Base-by-base conservation (phyloP, 805 yeast species). In the Spencermartinsiella europaea region DNA sequence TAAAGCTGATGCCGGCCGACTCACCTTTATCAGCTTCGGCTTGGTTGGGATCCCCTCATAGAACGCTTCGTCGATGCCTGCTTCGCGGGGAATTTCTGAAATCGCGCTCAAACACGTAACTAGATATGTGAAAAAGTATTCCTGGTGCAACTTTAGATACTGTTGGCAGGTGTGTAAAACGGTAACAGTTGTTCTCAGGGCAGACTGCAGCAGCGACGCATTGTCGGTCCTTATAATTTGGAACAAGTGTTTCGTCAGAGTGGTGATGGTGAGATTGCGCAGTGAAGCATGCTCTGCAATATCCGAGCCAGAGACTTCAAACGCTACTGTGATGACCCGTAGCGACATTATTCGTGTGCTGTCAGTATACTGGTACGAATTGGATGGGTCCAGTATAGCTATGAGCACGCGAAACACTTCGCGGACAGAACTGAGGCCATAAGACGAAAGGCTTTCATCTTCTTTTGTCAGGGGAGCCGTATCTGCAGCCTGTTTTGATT, bases 331-430 rank as follows among this genome's bases (percentile, higher is more conserved):
- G 35, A 93, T 72, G 35, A 91, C 74, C 22, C 82, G 76, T 33
- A 93, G 67, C 0, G 96, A 93, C 67, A 91, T 80, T 12, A 86
- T 82, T 47, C 95, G 77, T 0, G 96, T 82, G 21, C 87, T 75
- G 62, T 91, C 96, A 51, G 91, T 85, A 58, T 88, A 93, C 57
- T 85, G 88, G 57, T 79, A 78, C 60, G 84, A 87, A 57, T 87
- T 85, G 31, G 82, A 79, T 0, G 96, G 95, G 8, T 93, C 81
- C 28, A 90, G 73, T 64, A 90, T 79, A 1, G 93, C 83, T 12
- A 88, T 76, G 35, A 91, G 72, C 33, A 87, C 81, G 10, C 82
- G 81, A 53, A 89, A 65, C 54, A 83, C 84, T 57, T 87, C 95
- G 54, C 83, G 79, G 54, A 87, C 78, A 39, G 93, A 83, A 10